phyloP scores from a whole-genome alignment of 768 basidiomycete genomes.

The Royoungia palumana region DNA sequence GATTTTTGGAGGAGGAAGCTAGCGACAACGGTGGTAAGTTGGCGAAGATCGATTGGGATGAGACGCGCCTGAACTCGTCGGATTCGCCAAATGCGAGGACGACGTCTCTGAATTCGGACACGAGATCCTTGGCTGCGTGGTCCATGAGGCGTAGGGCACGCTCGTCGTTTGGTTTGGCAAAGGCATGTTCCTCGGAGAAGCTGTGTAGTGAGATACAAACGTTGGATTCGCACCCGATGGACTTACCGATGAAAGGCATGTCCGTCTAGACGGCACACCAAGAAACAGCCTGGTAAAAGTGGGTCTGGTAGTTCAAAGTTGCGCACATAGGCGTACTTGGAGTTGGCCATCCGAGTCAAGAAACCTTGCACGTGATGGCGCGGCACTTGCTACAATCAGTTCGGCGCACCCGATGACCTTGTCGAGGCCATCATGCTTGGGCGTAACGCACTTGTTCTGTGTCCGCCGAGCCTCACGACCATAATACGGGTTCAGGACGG shows the following conservation, averaged over 20 bases:
- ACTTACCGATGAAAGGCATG: slow-evolving; percentile 88
- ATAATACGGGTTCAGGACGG: slow-evolving; percentile 47
- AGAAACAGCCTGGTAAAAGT: slow-evolving; percentile 77
- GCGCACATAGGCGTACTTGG: slow-evolving; percentile 89
- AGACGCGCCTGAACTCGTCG: slow-evolving; percentile 85
- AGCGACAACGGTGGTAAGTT: neutral
- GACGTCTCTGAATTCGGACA: slow-evolving; percentile 82
- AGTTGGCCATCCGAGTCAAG: slow-evolving; percentile 69
- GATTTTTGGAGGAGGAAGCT: slow-evolving; percentile 85
- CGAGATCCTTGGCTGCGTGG: slow-evolving; percentile 73
- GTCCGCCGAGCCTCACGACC: too few relatives aligned
- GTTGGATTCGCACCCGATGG: neutral
- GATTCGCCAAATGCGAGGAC: slow-evolving; percentile 92
- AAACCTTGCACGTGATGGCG: too few relatives aligned
- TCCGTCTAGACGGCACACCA: slow-evolving; percentile 87
- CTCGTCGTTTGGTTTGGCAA: slow-evolving; percentile 88
- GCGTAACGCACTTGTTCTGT: too few relatives aligned
- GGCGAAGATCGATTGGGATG: too few relatives aligned
- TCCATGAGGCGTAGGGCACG: slow-evolving; percentile 92
- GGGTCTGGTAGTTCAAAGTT: slow-evolving; percentile 87
- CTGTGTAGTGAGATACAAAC: slow-evolving; percentile 36
- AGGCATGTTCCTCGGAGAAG: slow-evolving; percentile 80
- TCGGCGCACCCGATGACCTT: too few relatives aligned
- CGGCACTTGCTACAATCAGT: too few relatives aligned
- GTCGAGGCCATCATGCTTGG: too few relatives aligned